Conservation (phyloP, 768 basidiomycete species). For the Roridomyces roridus region DNA sequence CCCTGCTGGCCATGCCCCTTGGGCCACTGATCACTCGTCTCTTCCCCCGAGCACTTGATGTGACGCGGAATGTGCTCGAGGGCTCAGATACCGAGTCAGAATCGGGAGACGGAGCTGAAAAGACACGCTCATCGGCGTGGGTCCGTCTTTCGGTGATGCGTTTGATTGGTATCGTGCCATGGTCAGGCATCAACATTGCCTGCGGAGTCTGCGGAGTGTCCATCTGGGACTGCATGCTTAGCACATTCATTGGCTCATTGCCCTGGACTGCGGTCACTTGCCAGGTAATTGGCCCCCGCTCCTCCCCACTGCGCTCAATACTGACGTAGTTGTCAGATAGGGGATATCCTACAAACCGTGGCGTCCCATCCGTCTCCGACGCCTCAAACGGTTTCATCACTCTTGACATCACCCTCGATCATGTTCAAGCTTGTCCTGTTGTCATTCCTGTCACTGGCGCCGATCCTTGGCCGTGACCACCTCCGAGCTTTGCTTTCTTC, state of each 20-base stretch:
- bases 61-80: conserved; percentile 84
- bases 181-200: conserved; percentile 97
- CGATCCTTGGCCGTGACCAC: conserved; percentile 78
- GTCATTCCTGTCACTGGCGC: conserved; percentile 84
- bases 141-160: conserved; percentile 87
- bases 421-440: conserved; percentile 84
- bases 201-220: conserved; percentile 91
- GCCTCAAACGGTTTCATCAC: conserved; percentile 80
- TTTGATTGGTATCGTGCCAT: conserved; percentile 92
- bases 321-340: conserved; percentile 57
- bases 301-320: too few relatives aligned
- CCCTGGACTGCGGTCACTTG: conserved; percentile 95
- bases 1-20: conserved; percentile 80
- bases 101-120: conserved; percentile 22
- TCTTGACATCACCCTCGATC: conserved; percentile 85
- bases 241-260: conserved; percentile 82
- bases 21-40: conserved; percentile 81
- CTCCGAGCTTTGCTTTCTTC: conserved; percentile 62
- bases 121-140: conserved; percentile 65
- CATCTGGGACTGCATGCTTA: conserved; percentile 75
- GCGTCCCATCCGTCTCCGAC: conserved; percentile 74
- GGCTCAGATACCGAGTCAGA: conserved; percentile 49
- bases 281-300: conserved; percentile 55
- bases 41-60: conserved; percentile 84
- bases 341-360: conserved; percentile 86